phyloP scores from a whole-genome alignment of 352 stramenopile genomes.

The Blastocystis sp. region DNA sequence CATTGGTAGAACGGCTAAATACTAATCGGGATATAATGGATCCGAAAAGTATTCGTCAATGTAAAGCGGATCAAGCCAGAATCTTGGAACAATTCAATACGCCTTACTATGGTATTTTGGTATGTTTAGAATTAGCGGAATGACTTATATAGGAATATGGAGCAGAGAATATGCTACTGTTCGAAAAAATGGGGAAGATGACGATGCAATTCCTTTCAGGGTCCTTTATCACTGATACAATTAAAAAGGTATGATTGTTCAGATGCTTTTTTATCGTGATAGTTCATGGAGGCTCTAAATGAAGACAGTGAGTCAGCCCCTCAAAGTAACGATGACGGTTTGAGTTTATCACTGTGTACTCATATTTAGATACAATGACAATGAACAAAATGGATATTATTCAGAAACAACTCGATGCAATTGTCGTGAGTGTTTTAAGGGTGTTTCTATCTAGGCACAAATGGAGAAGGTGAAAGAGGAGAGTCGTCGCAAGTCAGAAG shows the following conservation, averaged over 20 bases:
- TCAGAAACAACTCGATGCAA: constrained; percentile 40
- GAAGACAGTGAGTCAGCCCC: neutral
- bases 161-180: constrained; percentile 55
- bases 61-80: constrained; percentile 54
- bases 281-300: constrained; percentile 15
- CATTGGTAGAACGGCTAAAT: neutral
- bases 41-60: constrained; percentile 37
- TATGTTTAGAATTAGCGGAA: neutral
- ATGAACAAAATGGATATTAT: constrained; percentile 51
- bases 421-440: neutral
- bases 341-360: neutral
- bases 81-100: constrained; percentile 57
- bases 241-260: neutral
- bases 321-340: neutral
- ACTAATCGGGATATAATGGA: constrained; percentile 20
- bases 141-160: constrained; percentile 22
- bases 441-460: constrained; percentile 8
- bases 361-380: constrained; percentile 25
- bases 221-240: constrained; percentile 18
- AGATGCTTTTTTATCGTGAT: neutral
- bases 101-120: constrained; percentile 43
- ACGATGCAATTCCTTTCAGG: constrained; percentile 24
- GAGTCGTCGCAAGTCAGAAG: constrained; percentile 37
- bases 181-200: constrained; percentile 15
- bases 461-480: constrained; percentile 55